Evolutionary conservation across 441 rosid species (phyloP).

Genomic region (Cnidoscolus chayamansa): DNA sequence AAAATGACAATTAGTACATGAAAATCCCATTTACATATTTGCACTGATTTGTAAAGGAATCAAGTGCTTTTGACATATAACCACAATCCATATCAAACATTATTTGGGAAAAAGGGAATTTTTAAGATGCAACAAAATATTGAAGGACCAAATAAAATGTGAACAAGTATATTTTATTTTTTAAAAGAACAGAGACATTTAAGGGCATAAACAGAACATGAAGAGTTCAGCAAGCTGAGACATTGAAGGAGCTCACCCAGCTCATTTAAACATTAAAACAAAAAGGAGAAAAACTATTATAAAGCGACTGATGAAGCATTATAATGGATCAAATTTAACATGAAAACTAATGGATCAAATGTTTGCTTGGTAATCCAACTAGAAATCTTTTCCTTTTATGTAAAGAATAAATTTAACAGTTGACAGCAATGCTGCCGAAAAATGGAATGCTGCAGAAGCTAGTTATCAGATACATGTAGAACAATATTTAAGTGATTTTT

Average conservation of each 20-base stretch:
- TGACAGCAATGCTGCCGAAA: background rate
- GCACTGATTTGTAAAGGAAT: constrained; percentile 2
- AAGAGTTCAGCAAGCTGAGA: background rate
- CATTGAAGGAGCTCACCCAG: background rate
- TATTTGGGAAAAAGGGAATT: background rate
- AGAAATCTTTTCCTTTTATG: background rate
- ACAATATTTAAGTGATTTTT: background rate
- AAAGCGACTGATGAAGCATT: background rate
- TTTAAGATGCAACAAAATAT: background rate
- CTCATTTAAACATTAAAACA: background rate
- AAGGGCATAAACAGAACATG: background rate
- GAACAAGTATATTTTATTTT: too few relatives aligned
- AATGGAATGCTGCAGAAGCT: background rate
- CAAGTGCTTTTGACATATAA: background rate
- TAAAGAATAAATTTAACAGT: background rate
- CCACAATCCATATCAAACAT: background rate
- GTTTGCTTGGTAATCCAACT: background rate
- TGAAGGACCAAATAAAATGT: background rate
- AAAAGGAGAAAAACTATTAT: background rate
- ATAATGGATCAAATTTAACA: background rate
- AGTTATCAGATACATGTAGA: background rate
- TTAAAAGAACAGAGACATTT: background rate
- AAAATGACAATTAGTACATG: constrained; percentile 7
- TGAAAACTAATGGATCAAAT: background rate
- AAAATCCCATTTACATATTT: background rate